These are phyloP conservation scores for Solanum ossicruentum DNA, from an alignment of 257 asterid genomes.

Conservation along the genomic window DNA sequence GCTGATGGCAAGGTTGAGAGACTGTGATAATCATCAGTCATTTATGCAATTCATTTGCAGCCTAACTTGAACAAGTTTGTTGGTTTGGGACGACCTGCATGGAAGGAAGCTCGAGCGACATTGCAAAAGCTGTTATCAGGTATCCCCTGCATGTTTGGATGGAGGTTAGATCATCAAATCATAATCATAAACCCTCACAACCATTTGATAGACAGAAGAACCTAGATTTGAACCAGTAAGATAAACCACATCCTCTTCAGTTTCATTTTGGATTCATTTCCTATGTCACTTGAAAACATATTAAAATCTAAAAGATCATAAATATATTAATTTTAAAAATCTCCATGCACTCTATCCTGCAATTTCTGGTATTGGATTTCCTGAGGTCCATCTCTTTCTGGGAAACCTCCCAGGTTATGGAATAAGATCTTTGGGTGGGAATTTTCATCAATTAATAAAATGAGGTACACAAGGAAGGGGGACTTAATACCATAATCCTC, in stretches of 20 bases:
- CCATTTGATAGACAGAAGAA: not conserved
- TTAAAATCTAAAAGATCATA: not conserved
- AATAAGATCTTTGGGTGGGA: not conserved
- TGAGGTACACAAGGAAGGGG: not conserved
- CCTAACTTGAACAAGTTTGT: slow-evolving; percentile 71
- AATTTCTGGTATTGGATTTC: not conserved
- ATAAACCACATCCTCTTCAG: not conserved
- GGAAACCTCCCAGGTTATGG: not conserved
- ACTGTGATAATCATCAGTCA: not conserved
- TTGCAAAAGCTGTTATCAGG: slow-evolving; percentile 87
- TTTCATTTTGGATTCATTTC: not conserved
- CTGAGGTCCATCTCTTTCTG: not conserved
- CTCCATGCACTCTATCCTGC: not conserved
- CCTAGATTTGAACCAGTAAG: not conserved
- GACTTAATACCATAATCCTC: not conserved
- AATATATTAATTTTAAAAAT: not conserved
- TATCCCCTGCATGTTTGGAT: not conserved
- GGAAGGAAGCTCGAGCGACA: slow-evolving; percentile 91
- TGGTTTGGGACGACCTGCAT: slow-evolving; percentile 83
- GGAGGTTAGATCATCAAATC: not conserved
- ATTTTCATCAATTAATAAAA: not conserved
- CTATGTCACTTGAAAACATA: not conserved
- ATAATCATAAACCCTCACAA: not conserved
- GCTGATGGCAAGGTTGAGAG: not conserved
- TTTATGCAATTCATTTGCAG: slow-evolving; percentile 18